These are phyloP conservation scores for Prunus persica DNA, from an alignment of 306 rosid genomes.

Conservation along the genomic window DNA sequence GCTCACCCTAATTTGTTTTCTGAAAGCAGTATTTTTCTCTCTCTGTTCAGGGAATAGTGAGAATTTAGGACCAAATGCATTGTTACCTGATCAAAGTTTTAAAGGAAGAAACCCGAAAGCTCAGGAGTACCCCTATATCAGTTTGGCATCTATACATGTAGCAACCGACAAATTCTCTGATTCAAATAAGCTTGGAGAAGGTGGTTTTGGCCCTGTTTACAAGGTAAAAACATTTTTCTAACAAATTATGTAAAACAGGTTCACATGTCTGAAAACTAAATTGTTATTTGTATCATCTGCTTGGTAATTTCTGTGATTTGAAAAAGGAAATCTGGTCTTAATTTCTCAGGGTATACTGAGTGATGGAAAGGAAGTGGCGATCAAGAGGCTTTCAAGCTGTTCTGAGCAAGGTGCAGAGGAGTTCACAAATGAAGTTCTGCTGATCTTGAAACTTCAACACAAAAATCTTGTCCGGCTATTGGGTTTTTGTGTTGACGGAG, in stretches of 20 bases:
- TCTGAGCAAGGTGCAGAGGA: constrained; percentile 61
- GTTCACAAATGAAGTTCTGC: constrained; percentile 60
- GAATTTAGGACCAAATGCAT: not conserved
- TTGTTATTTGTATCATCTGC: not conserved
- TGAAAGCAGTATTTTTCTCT: not conserved
- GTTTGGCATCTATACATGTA: constrained; percentile 41
- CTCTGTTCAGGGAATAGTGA: constrained; percentile 30
- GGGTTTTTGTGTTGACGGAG: constrained; percentile 58
- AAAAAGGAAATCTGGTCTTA: not conserved
- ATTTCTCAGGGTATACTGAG: constrained; percentile 48
- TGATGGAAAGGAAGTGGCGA: constrained; percentile 59
- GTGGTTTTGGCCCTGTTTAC: constrained; percentile 81
- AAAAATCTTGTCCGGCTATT: constrained; percentile 62
- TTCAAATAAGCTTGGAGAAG: constrained; percentile 65
- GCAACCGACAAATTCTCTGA: constrained; percentile 56
- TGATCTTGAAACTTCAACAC: constrained; percentile 66
- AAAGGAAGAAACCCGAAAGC: constrained; percentile 5
- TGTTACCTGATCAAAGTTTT: not conserved
- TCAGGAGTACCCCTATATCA: constrained; percentile 37
- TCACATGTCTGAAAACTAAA: not conserved
- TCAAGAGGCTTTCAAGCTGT: constrained; percentile 56
- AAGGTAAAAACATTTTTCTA: constrained; percentile 33
- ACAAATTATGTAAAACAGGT: not conserved
- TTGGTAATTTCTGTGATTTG: not conserved
- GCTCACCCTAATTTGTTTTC: not conserved